Conservation (phyloP, 495 filamentous ascomycete genomes). For the Tuber microsphaerosporum region DNA sequence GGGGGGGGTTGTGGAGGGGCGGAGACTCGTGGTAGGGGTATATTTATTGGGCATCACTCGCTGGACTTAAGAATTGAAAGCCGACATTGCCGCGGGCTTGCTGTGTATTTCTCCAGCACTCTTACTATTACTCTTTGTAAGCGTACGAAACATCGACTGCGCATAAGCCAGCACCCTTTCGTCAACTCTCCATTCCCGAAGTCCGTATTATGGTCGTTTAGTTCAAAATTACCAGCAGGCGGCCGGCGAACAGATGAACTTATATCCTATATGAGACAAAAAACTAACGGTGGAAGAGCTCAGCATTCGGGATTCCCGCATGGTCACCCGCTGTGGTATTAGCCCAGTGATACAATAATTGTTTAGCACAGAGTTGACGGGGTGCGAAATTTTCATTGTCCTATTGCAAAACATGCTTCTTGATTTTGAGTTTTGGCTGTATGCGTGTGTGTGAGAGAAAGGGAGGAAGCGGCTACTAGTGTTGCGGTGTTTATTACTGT, state of each 20-base stretch:
- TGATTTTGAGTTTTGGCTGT: neutral
- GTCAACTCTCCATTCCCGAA: neutral
- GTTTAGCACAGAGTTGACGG: no score
- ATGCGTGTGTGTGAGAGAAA: no score
- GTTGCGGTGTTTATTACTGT: neutral
- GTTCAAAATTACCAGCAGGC: no score
- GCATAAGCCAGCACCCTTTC: no score
- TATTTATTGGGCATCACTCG: neutral
- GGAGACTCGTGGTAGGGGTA: neutral
- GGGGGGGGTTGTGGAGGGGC: no score
- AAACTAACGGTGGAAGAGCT: neutral
- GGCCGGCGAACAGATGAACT: neutral
- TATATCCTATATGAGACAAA: neutral
- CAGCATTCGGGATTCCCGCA: neutral
- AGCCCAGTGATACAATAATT: neutral
- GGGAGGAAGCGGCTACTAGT: no score
- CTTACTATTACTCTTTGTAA: neutral
- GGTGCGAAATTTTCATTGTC: neutral
- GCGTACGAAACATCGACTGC: neutral
- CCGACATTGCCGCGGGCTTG: neutral
- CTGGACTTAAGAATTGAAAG: neutral
- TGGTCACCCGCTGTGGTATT: neutral
- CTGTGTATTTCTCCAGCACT: no score
- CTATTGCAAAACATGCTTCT: neutral
- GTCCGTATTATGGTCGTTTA: neutral